A percentile compares a stretch with the other conserved stretches of the same genome.
Conservation (phyloP, 2,329 filamentous ascomycete genomes). For the Achaetomium macrosporum region DNA sequence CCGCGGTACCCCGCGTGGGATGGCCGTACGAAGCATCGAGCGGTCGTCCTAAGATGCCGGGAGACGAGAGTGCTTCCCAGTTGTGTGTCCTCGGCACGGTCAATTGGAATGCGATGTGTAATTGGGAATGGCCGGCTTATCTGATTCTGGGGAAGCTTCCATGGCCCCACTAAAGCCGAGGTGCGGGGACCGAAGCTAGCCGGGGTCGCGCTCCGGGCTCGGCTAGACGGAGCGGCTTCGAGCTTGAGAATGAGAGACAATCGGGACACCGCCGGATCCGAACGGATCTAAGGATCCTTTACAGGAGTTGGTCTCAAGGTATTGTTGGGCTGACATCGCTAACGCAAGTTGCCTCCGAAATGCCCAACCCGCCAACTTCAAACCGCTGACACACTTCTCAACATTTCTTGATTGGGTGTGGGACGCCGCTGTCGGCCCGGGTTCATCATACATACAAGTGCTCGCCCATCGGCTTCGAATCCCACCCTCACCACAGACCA, state of each 20-base stretch:
- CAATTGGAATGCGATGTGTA: background rate
- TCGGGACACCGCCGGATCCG: background rate
- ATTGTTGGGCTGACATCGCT: too few species aligned
- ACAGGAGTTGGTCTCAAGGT: background rate
- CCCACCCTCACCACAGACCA: slow-evolving; percentile 40
- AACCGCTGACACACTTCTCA: too few species aligned
- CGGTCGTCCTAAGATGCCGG: background rate
- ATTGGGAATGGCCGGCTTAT: background rate
- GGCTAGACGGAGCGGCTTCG: slow-evolving; percentile 2
- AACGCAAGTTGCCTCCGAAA: too few species aligned
- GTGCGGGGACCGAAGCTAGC: slow-evolving; percentile 12
- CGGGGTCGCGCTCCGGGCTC: background rate
- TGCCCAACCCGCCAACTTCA: too few species aligned
- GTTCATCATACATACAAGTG: background rate
- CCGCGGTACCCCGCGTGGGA: slow-evolving; percentile 21
- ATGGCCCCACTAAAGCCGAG: slow-evolving; percentile 2
- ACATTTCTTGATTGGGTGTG: too few species aligned
- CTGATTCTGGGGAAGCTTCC: background rate
- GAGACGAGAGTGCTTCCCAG: background rate
- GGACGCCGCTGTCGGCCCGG: background rate
- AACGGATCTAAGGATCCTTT: background rate
- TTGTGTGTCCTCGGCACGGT: background rate
- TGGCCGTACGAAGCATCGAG: slow-evolving; percentile 24
- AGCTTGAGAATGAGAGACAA: background rate
- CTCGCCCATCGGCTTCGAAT: background rate